These are phyloP conservation scores for Perkinsela sp. DNA, from an alignment of 208 protist species.

Conservation along the genomic window DNA sequence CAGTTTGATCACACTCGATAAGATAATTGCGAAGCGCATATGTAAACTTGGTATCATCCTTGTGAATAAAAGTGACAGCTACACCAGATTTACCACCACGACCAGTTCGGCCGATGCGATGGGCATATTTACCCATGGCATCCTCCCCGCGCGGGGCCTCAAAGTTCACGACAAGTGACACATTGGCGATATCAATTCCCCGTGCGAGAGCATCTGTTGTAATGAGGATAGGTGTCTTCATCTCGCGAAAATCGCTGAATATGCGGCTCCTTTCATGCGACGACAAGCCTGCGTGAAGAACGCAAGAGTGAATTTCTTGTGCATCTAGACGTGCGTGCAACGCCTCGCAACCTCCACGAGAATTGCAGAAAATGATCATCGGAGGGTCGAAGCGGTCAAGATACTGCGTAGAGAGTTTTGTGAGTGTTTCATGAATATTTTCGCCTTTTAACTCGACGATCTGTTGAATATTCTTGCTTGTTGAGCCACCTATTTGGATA, in stretches of 20 bases:
- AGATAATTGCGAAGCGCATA: background rate
- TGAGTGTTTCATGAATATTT: background rate
- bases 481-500: background rate
- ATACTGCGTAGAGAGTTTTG: background rate
- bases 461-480: background rate
- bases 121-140: constrained; percentile 93
- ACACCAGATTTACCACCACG: constrained; percentile 79
- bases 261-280: constrained; percentile 77
- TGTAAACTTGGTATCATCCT: constrained; percentile 44
- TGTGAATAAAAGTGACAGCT: constrained; percentile 85
- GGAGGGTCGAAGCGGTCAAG: background rate
- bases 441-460: background rate
- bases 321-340: background rate
- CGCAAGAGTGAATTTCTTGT: background rate
- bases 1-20: background rate
- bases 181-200: constrained; percentile 74
- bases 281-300: constrained; percentile 38
- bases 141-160: constrained; percentile 45
- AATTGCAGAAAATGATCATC: background rate
- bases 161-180: constrained; percentile 91
- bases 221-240: constrained; percentile 77
- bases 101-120: constrained; percentile 97
- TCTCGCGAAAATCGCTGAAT: constrained; percentile 70
- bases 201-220: constrained; percentile 83
- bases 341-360: background rate